Evolutionary conservation across 768 basidiomycete genomes (phyloP).

Genomic region (Psilocybe azurescens): DNA sequence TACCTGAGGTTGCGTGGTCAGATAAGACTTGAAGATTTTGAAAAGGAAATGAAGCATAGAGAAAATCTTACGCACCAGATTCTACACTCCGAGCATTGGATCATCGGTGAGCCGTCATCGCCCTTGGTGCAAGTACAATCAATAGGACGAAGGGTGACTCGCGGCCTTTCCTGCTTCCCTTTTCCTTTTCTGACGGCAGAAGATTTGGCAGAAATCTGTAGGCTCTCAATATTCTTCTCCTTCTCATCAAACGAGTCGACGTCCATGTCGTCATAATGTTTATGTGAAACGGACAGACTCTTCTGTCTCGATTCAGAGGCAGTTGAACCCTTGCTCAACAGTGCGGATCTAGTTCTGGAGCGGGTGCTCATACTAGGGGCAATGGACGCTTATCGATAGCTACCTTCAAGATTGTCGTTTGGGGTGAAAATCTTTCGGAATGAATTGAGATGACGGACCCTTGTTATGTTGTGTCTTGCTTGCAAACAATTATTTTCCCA

Average conservation of each 20-base stretch:
- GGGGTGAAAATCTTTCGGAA: background rate
- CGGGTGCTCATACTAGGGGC: conserved; percentile 47
- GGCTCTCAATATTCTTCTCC: conserved; percentile 11
- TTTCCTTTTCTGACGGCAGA: conserved; percentile 17
- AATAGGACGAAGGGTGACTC: conserved; percentile 28
- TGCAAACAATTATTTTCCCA: background rate
- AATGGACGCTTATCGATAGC: background rate
- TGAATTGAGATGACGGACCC: background rate
- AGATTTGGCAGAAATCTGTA: conserved; percentile 4
- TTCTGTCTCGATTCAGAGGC: conserved; percentile 15
- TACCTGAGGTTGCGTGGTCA: conserved; percentile 54
- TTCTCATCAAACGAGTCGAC: conserved; percentile 18
- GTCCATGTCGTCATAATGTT: conserved; percentile 24
- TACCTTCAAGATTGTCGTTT: background rate
- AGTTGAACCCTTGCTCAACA: conserved; percentile 26
- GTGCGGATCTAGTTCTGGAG: conserved; percentile 44
- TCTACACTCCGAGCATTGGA: conserved; percentile 70
- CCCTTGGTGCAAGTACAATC: conserved; percentile 71
- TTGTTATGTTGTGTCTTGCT: conserved; percentile 4
- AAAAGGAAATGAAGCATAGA: conserved; percentile 1
- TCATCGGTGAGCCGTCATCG: conserved; percentile 85
- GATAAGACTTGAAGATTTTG: conserved; percentile 9
- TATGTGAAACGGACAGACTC: conserved; percentile 16
- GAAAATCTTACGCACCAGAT: conserved; percentile 59
- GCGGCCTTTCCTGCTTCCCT: conserved; percentile 26